These are phyloP conservation scores for Cardamine chenopodiifolia DNA, from an alignment of 345 rosid species.

Conservation along the genomic window DNA sequence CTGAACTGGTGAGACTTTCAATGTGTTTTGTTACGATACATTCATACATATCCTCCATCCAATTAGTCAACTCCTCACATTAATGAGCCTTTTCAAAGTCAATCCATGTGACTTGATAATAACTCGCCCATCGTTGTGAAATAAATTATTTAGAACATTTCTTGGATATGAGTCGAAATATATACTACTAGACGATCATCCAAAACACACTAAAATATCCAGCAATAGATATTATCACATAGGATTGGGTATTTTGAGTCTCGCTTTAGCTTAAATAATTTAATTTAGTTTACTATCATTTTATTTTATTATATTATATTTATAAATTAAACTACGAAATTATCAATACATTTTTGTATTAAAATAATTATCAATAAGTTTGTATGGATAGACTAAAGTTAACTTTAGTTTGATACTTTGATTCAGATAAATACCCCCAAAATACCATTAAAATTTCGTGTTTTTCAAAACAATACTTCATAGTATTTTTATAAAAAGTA, in stretches of 20 bases:
- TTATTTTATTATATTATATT: too few relatives aligned
- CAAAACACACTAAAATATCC: background rate
- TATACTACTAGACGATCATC: background rate
- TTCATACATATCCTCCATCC: constrained; percentile 26
- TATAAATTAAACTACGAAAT: too few relatives aligned
- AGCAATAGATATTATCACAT: background rate
- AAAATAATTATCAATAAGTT: too few relatives aligned
- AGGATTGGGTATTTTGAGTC: background rate
- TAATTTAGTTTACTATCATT: too few relatives aligned
- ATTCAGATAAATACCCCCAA: too few relatives aligned
- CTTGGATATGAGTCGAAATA: background rate
- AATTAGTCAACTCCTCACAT: constrained; percentile 38
- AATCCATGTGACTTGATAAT: constrained; percentile 30
- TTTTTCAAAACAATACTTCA: too few relatives aligned
- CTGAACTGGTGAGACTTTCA: constrained; percentile 31
- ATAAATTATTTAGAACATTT: background rate
- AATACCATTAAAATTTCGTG: too few relatives aligned
- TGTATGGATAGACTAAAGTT: background rate
- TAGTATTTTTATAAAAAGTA: too few relatives aligned
- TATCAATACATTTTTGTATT: too few relatives aligned
- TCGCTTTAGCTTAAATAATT: background rate
- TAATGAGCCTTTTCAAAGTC: constrained; percentile 35
- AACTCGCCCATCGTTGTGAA: constrained; percentile 12
- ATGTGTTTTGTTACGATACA: constrained; percentile 17
- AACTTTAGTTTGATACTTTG: too few relatives aligned